Evolutionary conservation across 768 basidiomycete genomes (phyloP).

Genomic region (Tricholoma sp.): DNA sequence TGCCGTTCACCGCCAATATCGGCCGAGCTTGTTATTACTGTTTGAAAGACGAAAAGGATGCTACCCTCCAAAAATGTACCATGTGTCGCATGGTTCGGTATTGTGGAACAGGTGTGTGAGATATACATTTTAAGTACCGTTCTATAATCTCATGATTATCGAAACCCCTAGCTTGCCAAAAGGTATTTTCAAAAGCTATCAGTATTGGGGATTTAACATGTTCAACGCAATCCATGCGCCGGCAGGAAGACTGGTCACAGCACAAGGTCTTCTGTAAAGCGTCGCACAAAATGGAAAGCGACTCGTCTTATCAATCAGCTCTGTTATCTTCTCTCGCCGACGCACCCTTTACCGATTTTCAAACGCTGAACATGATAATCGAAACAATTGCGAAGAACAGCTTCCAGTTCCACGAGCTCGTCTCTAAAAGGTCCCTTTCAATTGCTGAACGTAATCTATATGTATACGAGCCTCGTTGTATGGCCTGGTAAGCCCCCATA

Average conservation of each 20-base stretch:
- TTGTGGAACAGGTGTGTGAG: slow-evolving; percentile 25
- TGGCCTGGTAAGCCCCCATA: slow-evolving; percentile 27
- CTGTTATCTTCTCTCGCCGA: slow-evolving; percentile 10
- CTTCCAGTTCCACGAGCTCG: slow-evolving; percentile 2
- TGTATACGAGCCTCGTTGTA: slow-evolving; percentile 24
- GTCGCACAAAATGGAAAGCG: slow-evolving; percentile 18
- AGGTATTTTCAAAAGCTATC: neutral
- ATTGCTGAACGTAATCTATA: slow-evolving; percentile 22
- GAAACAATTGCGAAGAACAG: slow-evolving; percentile 8
- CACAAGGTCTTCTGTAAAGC: slow-evolving; percentile 31
- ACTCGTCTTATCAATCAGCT: slow-evolving; percentile 4
- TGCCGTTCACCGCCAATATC: slow-evolving; percentile 19
- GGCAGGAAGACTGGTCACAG: slow-evolving; percentile 23
- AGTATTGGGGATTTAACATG: too few relatives aligned
- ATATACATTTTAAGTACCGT: too few relatives aligned
- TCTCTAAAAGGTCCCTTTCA: slow-evolving; percentile 12
- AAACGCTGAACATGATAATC: slow-evolving; percentile 11
- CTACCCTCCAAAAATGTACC: slow-evolving; percentile 23
- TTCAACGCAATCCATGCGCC: neutral
- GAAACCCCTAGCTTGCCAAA: neutral
- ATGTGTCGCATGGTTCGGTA: slow-evolving; percentile 27
- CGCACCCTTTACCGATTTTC: slow-evolving; percentile 8
- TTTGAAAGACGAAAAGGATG: slow-evolving; percentile 18
- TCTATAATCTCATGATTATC: neutral
- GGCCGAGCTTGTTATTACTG: slow-evolving; percentile 28